Evolutionary conservation across 345 rosid genomes (phyloP).

Genomic region (Hibiscus syriacus): DNA sequence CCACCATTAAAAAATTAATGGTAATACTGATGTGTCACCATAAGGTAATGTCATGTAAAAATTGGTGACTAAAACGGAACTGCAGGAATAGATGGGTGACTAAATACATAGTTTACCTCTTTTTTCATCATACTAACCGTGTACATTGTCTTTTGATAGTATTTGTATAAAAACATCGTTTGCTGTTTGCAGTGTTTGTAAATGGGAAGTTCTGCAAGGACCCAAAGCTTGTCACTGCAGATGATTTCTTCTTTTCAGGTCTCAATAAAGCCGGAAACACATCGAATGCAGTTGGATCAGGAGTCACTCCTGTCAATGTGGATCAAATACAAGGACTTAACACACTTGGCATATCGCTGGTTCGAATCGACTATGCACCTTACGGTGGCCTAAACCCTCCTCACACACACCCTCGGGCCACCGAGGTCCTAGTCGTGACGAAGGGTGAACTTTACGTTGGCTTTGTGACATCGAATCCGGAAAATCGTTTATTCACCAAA

Average conservation of each 20-base stretch:
- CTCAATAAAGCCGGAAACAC: constrained; percentile 15
- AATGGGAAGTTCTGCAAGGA: too few species aligned
- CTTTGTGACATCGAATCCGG: too few species aligned
- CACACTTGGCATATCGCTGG: constrained; percentile 28
- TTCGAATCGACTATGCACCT: too few species aligned
- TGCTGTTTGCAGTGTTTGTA: constrained; percentile 14
- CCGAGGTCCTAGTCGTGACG: constrained; percentile 10
- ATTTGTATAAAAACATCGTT: background rate
- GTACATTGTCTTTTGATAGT: background rate
- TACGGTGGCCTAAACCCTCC: too few species aligned
- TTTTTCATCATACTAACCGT: background rate
- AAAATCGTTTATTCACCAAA: constrained; percentile 14
- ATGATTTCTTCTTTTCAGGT: too few species aligned
- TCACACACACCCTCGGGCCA: constrained; percentile 24
- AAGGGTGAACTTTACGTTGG: constrained; percentile 19
- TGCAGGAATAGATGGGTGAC: too few species aligned
- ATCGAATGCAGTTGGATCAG: constrained; percentile 2
- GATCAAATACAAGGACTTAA: constrained; percentile 22
- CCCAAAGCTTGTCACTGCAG: too few species aligned
- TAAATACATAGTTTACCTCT: too few species aligned
- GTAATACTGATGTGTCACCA: too few species aligned
- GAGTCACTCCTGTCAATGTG: background rate
- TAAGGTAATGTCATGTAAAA: too few species aligned
- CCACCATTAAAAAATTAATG: too few species aligned
- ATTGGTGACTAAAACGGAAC: too few species aligned